Evolutionary conservation across 371 early-diverging fungal genomes (phyloP), one percentile per base, ranked within the genome.

Genomic region (Mucor circinelloides): DNA sequence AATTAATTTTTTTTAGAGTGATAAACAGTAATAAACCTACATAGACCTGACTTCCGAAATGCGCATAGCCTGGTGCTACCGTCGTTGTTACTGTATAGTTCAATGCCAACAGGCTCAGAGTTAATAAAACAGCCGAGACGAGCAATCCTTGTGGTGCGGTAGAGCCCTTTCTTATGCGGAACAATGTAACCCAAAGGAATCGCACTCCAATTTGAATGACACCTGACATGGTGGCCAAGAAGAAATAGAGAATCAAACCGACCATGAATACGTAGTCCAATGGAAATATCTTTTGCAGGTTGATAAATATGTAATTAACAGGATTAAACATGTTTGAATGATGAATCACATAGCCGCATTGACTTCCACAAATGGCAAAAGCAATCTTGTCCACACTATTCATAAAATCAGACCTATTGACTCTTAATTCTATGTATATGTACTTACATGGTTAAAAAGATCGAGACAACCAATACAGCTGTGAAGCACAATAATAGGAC

Each of bases 181-280:
- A 90, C 52, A 89, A 68, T 19, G 72, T 70, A 2, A 89, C 75
- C 89, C 89, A 90, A 0, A 90, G 64, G 54, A 90, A 84, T 2
- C 91, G 82, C 15, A 90, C 79, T 3, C 91, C 91, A 48, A 89
- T 75, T 21, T 76, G 75, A 25, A 87, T 79, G 31, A 90, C 70
- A 13, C 89, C 91, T 15, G 79, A 76, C 67, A 88, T 80, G 3
- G 89, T 89, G 12, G 86, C 82, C 56, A 80, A 69, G 71, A 90
- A 86, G 66, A 89, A 80, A 71, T 89, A 89, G 8, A 89, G 34
- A 56, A 90, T 84, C 67, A 90, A 66, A 27, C 81, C 42, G 7
- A 86, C 83, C 81, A 89, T 85, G 60, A 90, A 79, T 7, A 90
- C 67, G 61, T 88, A 86, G 59, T 90, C 90, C 32, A 89, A 58